A percentile compares a stretch with the other conserved stretches of the same genome.
phyloP scores from a whole-genome alignment of 257 asterid genomes.

The Thymus quinquecostatus region DNA sequence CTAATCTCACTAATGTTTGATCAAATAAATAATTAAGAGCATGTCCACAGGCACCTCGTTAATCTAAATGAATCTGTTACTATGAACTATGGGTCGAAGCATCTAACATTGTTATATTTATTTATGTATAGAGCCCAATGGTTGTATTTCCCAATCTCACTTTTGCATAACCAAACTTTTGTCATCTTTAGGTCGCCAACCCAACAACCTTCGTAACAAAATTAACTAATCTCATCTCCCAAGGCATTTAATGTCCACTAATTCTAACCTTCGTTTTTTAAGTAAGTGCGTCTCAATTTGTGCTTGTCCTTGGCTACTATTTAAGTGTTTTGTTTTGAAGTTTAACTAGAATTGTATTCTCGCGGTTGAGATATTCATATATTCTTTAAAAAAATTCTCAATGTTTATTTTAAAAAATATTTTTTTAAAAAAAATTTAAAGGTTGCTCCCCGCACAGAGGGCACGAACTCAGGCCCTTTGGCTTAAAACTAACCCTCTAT shows the following conservation, averaged over 20 bases:
- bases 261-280: neutral
- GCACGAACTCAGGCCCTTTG: too few relatives aligned
- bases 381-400: too few relatives aligned
- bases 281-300: too few relatives aligned
- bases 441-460: too few relatives aligned
- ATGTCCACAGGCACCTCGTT: neutral
- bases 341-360: too few relatives aligned
- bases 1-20: neutral
- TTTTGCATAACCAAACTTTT: slow-evolving; percentile 41
- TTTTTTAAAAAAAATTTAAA: too few relatives aligned
- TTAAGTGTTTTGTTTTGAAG: too few relatives aligned
- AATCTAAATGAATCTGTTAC: neutral
- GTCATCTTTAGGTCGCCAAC: slow-evolving; percentile 61
- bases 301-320: too few relatives aligned
- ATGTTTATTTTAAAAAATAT: too few relatives aligned
- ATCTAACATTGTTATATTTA: slow-evolving; percentile 19
- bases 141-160: slow-evolving; percentile 39
- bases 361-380: too few relatives aligned
- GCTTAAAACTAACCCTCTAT: too few relatives aligned
- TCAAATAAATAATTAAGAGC: neutral
- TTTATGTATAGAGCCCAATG: slow-evolving; percentile 3
- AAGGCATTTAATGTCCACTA: slow-evolving; percentile 26
- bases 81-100: neutral
- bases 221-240: slow-evolving; percentile 25
- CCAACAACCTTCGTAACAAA: slow-evolving; percentile 29